Evolutionary conservation across 306 rosid species (phyloP).

Genomic region (Myrica gale): DNA sequence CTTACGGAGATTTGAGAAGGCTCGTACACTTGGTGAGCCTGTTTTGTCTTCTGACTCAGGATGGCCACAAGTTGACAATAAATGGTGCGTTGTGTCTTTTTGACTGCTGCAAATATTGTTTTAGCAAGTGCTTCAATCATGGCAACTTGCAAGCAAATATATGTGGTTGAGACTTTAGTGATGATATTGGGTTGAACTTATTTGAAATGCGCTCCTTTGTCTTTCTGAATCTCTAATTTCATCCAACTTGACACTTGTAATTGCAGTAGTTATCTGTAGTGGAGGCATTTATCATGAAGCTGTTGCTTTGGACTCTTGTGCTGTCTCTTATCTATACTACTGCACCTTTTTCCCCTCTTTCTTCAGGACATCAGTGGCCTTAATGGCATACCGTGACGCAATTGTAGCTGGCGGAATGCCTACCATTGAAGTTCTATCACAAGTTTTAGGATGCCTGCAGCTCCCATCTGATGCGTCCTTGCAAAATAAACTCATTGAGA

Average conservation of each 20-base stretch:
- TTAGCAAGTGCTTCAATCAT: conserved; percentile 21
- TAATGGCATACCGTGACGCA: conserved; percentile 73
- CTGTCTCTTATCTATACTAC: conserved; percentile 3
- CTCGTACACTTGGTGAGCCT: conserved; percentile 67
- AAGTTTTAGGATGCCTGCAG: conserved; percentile 85
- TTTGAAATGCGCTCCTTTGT: not conserved
- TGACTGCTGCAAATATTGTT: conserved; percentile 9
- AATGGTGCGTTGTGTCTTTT: conserved; percentile 60
- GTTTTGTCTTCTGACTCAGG: conserved; percentile 50
- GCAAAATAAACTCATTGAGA: conserved; percentile 66
- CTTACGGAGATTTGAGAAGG: conserved; percentile 71
- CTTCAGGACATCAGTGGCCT: conserved; percentile 80
- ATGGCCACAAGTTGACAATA: conserved; percentile 53
- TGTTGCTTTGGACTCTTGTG: not conserved
- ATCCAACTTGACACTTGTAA: not conserved
- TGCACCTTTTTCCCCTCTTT: conserved; percentile 11
- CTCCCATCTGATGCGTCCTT: conserved; percentile 60
- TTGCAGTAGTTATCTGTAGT: not conserved
- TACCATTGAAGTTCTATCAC: conserved; percentile 66
- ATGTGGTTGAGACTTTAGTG: not conserved
- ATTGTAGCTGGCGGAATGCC: conserved; percentile 68
- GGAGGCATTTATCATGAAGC: conserved; percentile 11
- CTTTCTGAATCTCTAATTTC: conserved; percentile 4
- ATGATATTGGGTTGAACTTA: not conserved
- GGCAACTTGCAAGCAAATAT: not conserved